Conservation (phyloP, 345 rosid species). For the Eucalyptus cloeziana region DNA sequence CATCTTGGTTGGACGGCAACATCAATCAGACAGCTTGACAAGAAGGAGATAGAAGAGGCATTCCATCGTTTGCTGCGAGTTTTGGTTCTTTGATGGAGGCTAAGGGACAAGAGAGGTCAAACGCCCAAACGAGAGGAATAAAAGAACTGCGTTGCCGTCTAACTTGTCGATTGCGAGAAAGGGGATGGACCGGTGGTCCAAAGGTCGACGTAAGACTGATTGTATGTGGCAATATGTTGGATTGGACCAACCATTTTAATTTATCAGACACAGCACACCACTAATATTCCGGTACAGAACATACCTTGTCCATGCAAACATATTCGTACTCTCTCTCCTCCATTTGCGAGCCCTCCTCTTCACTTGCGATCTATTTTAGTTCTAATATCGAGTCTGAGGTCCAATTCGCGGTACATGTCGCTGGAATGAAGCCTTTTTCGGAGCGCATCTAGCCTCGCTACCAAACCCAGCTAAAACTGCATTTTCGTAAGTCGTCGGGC, state of each 20-base stretch:
- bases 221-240: not conserved
- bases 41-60: not conserved
- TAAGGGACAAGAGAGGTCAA: not conserved
- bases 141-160: not conserved
- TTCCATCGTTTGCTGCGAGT: not conserved
- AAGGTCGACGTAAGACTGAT: not conserved
- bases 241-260: not conserved
- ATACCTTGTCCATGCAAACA: not conserved
- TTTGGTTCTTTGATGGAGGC: not conserved
- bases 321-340: not conserved
- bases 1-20: not conserved
- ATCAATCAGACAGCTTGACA: not conserved
- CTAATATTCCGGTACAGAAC: not conserved
- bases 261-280: not conserved
- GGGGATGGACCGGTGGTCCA: not conserved
- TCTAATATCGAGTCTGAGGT: not conserved
- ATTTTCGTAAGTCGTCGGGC: not conserved
- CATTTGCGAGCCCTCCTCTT: not conserved
- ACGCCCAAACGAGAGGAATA: not conserved
- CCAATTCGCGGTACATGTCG: not conserved
- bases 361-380: not conserved
- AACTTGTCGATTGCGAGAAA: not conserved
- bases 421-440: not conserved
- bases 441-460: not conserved
- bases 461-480: not conserved